Conservation (phyloP, 352 stramenopile species). For the Phytophthora syringae region DNA sequence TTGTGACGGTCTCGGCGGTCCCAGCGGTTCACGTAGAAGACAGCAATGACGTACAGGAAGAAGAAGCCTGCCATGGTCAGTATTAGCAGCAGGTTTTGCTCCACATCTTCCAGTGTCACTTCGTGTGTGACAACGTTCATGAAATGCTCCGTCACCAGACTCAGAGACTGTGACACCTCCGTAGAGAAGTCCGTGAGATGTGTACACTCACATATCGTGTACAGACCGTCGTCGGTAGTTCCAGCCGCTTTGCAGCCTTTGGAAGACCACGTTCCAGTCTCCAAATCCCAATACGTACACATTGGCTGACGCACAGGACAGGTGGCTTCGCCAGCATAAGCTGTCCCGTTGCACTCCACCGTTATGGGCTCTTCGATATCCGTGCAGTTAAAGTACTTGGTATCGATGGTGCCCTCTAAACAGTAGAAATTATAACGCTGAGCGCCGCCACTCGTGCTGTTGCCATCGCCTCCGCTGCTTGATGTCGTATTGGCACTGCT, state of each 20-base stretch:
- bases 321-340: slow-evolving; percentile 53
- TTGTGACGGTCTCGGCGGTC: slow-evolving; percentile 58
- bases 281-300: slow-evolving; percentile 69
- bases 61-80: slow-evolving; percentile 61
- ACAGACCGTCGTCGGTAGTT: slow-evolving; percentile 64
- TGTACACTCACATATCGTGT: slow-evolving; percentile 77
- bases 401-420: slow-evolving; percentile 50
- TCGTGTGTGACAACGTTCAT: slow-evolving; percentile 60
- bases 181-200: slow-evolving; percentile 81
- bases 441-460: slow-evolving; percentile 7
- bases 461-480: slow-evolving; percentile 11
- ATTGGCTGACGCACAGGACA: slow-evolving; percentile 55
- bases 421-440: slow-evolving; percentile 56
- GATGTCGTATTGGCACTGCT: slow-evolving; percentile 9
- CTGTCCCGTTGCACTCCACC: slow-evolving; percentile 60
- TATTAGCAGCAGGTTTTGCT: slow-evolving; percentile 64
- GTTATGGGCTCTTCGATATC: slow-evolving; percentile 43
- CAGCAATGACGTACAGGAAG: slow-evolving; percentile 51
- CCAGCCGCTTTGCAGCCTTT: slow-evolving; percentile 58
- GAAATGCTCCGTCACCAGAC: slow-evolving; percentile 66
- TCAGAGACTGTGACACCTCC: slow-evolving; percentile 63
- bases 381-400: slow-evolving; percentile 62
- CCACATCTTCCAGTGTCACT: slow-evolving; percentile 61
- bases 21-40: slow-evolving; percentile 73
- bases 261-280: slow-evolving; percentile 56